Evolutionary conservation across 208 protist genomes (phyloP).

Genomic region (Strigomonas galati): DNA sequence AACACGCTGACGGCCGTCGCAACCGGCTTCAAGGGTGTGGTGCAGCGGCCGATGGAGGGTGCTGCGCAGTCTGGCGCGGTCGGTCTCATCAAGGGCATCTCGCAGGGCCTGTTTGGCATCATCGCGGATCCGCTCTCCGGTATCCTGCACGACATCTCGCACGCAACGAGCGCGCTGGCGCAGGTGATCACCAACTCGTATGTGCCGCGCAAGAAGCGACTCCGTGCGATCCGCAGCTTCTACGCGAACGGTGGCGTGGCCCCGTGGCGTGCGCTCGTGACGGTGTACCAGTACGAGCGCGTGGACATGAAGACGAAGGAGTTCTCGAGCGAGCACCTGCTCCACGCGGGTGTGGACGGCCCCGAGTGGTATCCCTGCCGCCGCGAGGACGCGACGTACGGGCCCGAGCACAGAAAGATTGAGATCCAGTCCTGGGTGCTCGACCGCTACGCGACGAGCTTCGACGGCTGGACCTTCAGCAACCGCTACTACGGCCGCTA

Average conservation of each 20-base stretch:
- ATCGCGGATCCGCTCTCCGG: slow-evolving; percentile 82
- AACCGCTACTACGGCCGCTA: slow-evolving; percentile 71
- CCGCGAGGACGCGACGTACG: slow-evolving; percentile 40
- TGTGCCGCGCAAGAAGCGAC: slow-evolving; percentile 53
- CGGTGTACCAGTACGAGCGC: slow-evolving; percentile 79
- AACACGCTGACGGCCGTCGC: slow-evolving; percentile 59
- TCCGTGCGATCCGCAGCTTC: slow-evolving; percentile 68
- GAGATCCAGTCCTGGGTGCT: slow-evolving; percentile 44
- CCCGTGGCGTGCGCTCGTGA: slow-evolving; percentile 47
- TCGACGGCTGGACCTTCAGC: slow-evolving; percentile 78
- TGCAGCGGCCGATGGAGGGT: slow-evolving; percentile 83
- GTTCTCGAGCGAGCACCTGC: slow-evolving; percentile 18
- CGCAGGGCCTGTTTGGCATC: slow-evolving; percentile 84
- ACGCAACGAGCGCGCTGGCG: slow-evolving; percentile 53
- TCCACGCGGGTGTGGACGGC: slow-evolving; percentile 51
- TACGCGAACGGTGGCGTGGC: slow-evolving; percentile 74
- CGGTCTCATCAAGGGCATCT: slow-evolving; percentile 81
- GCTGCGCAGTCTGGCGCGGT: slow-evolving; percentile 60
- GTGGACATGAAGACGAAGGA: slow-evolving; percentile 11
- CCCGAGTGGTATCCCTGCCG: slow-evolving; percentile 64
- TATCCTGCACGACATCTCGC: slow-evolving; percentile 75
- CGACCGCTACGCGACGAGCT: slow-evolving; percentile 62
- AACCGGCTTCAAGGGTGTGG: slow-evolving; percentile 74
- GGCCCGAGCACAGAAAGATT: slow-evolving; percentile 19
- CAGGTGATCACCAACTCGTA: slow-evolving; percentile 71